Percentiles rank a stretch among this genome's conserved stretches.
Evolutionary conservation across 2,329 filamentous ascomycete genomes (phyloP).

Genomic region (Fusarium sp.): DNA sequence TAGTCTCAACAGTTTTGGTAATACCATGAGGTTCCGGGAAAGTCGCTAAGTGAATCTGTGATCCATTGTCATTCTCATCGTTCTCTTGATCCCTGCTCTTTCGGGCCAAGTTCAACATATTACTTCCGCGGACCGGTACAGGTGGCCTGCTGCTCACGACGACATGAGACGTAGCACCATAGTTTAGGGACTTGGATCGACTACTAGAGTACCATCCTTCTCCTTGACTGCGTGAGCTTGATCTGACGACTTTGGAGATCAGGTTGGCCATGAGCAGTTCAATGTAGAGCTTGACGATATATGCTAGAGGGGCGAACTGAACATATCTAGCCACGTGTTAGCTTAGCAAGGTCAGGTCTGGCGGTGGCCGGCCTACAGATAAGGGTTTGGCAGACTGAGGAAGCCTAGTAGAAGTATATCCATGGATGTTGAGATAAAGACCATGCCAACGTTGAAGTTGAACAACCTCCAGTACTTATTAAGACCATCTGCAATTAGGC

Average conservation of each 20-base stretch:
- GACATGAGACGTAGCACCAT: slow-evolving; percentile 23
- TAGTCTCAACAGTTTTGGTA: slow-evolving; percentile 35
- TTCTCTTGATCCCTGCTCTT: slow-evolving; percentile 9
- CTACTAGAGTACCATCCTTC: slow-evolving; percentile 22
- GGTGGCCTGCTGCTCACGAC: slow-evolving; percentile 8
- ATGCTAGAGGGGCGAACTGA: slow-evolving; percentile 64
- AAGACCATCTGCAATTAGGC: slow-evolving; percentile 61
- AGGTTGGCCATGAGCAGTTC: slow-evolving; percentile 66
- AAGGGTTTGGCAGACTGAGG: slow-evolving; percentile 38
- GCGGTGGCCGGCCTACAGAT: slow-evolving; percentile 3
- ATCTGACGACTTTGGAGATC: slow-evolving; percentile 56
- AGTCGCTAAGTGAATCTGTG: slow-evolving; percentile 23
- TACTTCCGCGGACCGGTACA: neutral
- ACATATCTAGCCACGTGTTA: slow-evolving; percentile 49
- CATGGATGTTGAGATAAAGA: slow-evolving; percentile 62
- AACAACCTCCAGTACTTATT: slow-evolving; percentile 64
- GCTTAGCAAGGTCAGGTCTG: neutral
- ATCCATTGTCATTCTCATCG: slow-evolving; percentile 2
- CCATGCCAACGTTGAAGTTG: slow-evolving; percentile 62
- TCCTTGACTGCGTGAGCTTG: neutral
- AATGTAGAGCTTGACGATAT: slow-evolving; percentile 66
- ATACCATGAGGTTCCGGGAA: slow-evolving; percentile 23
- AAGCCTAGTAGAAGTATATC: slow-evolving; percentile 52
- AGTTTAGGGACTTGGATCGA: slow-evolving; percentile 18
- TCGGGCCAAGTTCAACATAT: neutral